Conservation (phyloP, 148 eudicot genomes). For the Vaccinium darrowii region DNA sequence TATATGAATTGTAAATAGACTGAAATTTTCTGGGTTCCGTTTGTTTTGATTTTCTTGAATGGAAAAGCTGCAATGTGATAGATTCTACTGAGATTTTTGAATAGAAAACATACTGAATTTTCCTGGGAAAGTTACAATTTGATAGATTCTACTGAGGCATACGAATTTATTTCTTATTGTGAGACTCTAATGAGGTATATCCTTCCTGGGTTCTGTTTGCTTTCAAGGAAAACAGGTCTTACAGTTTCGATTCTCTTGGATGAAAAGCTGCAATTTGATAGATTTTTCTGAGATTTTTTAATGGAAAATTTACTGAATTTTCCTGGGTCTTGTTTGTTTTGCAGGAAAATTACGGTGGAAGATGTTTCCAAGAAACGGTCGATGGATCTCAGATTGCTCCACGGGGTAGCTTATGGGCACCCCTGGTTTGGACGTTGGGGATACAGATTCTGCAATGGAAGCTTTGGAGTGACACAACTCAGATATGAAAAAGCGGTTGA, state of each 20-base stretch:
- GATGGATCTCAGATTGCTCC: slow-evolving; percentile 76
- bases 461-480: slow-evolving; percentile 64
- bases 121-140: too few species aligned
- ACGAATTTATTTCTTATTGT: too few species aligned
- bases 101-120: too few species aligned
- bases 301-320: not conserved
- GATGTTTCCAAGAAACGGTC: slow-evolving; percentile 68
- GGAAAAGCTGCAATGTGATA: too few species aligned
- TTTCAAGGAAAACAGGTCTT: not conserved
- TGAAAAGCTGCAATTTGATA: not conserved
- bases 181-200: too few species aligned
- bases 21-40: not conserved
- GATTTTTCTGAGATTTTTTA: not conserved
- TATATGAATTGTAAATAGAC: not conserved
- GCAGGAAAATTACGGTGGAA: slow-evolving; percentile 67
- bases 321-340: slow-evolving; percentile 6
- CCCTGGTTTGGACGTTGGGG: slow-evolving; percentile 95
- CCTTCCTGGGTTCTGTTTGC: not conserved
- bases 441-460: slow-evolving; percentile 65
- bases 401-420: slow-evolving; percentile 74
- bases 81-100: too few species aligned
- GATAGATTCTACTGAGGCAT: too few species aligned
- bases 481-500: slow-evolving; percentile 62
- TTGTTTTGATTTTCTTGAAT: not conserved
- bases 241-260: not conserved